Conservation (phyloP, 1,284 basidiomycete species). For the Sanghuangporus weigelae region DNA sequence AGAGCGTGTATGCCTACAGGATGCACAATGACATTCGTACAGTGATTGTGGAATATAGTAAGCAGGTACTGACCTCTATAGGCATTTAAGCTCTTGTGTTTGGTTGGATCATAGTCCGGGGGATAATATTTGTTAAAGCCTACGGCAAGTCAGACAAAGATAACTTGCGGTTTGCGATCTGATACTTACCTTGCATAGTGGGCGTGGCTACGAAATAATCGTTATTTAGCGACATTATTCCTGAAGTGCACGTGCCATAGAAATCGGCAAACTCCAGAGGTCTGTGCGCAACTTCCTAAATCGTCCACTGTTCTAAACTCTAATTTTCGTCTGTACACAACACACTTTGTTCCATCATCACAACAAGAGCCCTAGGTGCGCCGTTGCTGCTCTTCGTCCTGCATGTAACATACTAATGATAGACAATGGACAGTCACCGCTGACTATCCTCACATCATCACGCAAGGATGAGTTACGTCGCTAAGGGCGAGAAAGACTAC, state of each 20-base stretch:
- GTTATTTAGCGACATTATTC: not conserved
- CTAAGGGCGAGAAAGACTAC: constrained; percentile 98
- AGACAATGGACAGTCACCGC: constrained; percentile 33
- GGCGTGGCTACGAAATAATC: not conserved
- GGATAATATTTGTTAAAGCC: constrained; percentile 94
- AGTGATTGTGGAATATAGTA: constrained; percentile 6
- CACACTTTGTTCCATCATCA: not conserved
- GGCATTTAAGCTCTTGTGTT: constrained; percentile 78
- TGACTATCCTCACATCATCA: constrained; percentile 56
- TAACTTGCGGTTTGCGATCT: constrained; percentile 4
- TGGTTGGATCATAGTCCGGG: constrained; percentile 82
- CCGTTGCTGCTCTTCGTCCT: not conserved
- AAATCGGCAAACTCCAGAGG: not conserved
- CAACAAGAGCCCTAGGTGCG: constrained; percentile 35
- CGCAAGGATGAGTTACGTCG: constrained; percentile 96
- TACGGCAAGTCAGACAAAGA: constrained; percentile 19
- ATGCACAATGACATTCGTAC: constrained; percentile 27
- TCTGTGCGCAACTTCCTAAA: constrained; percentile 5
- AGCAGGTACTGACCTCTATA: constrained; percentile 51
- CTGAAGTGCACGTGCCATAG: not conserved
- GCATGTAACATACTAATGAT: not conserved
- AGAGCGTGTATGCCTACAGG: constrained; percentile 86
- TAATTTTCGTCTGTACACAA: constrained; percentile 24
- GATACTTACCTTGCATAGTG: not conserved
- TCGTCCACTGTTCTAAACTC: constrained; percentile 22